phyloP scores from a whole-genome alignment of 352 stramenopile species.

The Phytopythium mirpurense region DNA sequence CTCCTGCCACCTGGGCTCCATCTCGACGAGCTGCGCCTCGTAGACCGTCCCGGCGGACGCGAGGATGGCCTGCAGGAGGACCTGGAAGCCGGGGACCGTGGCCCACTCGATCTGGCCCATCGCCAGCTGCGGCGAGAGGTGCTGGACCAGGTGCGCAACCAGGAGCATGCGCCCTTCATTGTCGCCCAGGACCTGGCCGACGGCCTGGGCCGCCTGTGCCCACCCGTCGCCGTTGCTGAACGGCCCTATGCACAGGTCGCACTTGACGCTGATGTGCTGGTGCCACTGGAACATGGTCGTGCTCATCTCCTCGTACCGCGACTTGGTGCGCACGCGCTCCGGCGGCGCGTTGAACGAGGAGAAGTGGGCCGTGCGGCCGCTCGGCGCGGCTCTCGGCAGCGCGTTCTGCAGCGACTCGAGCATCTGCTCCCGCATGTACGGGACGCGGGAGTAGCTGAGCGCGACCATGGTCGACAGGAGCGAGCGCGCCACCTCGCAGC shows the following conservation, averaged over 20 bases:
- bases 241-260: conserved; percentile 34
- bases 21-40: conserved; percentile 30
- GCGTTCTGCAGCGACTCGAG: conserved; percentile 36
- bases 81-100: conserved; percentile 39
- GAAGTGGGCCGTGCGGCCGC: conserved; percentile 16
- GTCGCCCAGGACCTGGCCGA: conserved; percentile 29
- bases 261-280: conserved; percentile 42
- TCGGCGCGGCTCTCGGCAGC: background rate
- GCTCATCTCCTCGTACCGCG: conserved; percentile 35
- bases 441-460: conserved; percentile 50
- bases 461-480: conserved; percentile 38
- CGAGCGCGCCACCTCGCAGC: conserved; percentile 8
- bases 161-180: conserved; percentile 37
- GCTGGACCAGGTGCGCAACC: conserved; percentile 49
- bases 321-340: conserved; percentile 25
- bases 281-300: conserved; percentile 55
- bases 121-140: conserved; percentile 34
- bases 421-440: conserved; percentile 44
- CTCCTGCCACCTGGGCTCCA: conserved; percentile 30
- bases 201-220: conserved; percentile 18
- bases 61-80: conserved; percentile 39
- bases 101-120: conserved; percentile 57
- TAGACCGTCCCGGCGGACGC: conserved; percentile 35
- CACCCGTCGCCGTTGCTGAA: conserved; percentile 45
- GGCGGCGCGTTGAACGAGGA: conserved; percentile 1